Conservation (phyloP, 139 green algal genomes). For the Protoeuglena noctilucae region DNA sequence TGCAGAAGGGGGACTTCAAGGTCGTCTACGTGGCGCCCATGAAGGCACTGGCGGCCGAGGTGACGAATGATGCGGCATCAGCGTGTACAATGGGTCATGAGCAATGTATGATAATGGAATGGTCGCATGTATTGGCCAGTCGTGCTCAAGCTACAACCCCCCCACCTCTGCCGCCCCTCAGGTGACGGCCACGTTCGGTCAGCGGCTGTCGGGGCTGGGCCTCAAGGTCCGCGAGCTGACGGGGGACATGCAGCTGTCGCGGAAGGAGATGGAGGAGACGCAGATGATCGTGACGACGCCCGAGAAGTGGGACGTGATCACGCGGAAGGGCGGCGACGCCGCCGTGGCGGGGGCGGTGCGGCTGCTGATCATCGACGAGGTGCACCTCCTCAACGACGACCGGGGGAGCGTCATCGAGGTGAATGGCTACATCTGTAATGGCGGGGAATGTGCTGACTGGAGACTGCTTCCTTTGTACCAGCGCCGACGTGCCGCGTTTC, state of each 20-base stretch:
- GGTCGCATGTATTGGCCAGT: no score
- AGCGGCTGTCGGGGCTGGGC: conserved; percentile 59
- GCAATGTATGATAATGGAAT: no score
- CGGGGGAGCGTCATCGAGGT: conserved; percentile 94
- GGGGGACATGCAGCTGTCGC: conserved; percentile 89
- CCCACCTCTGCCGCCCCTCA: no score
- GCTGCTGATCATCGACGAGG: conserved; percentile 87
- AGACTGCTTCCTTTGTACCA: no score
- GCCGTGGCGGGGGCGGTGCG: conserved; percentile 49
- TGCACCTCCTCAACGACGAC: conserved; percentile 95
- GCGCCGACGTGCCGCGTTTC: no score
- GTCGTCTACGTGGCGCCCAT: conserved; percentile 97
- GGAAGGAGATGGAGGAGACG: conserved; percentile 82
- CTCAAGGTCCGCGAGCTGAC: conserved; percentile 75
- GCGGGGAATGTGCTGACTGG: no score
- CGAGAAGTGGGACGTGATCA: conserved; percentile 99
- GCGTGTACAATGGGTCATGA: no score
- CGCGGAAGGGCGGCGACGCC: conserved; percentile 49
- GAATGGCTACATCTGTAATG: no score
- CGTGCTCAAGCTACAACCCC: no score
- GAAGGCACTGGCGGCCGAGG: conserved; percentile 89
- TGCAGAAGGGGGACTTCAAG: conserved; percentile 53
- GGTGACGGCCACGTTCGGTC: conserved; percentile 61
- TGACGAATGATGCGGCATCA: conserved; percentile 15
- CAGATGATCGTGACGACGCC: conserved; percentile 99